These are phyloP conservation scores for Dictyostelium intermedium DNA, from an alignment of 78 protist genomes.

Conservation along the genomic window DNA sequence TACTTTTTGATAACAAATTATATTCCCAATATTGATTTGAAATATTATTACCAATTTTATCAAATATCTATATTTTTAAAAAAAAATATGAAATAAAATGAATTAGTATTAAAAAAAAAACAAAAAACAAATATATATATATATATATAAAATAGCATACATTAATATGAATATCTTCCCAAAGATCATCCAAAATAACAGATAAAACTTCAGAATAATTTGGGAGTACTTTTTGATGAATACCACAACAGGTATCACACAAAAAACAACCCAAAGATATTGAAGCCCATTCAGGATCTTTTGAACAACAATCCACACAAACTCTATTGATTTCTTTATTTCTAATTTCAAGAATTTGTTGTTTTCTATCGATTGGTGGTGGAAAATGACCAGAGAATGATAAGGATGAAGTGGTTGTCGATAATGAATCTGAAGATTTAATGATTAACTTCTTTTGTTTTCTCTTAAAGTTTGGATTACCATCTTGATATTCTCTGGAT, in stretches of 20 bases:
- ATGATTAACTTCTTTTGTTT: background rate
- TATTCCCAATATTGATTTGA: conserved; percentile 47
- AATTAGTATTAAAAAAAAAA: too few relatives aligned
- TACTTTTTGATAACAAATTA: background rate
- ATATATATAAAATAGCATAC: too few relatives aligned
- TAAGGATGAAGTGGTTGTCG: background rate
- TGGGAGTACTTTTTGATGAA: conserved; percentile 24
- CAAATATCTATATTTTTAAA: background rate
- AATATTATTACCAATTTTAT: background rate
- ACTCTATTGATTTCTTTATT: background rate
- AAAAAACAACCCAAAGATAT: conserved; percentile 43
- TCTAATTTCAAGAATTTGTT: conserved; percentile 36
- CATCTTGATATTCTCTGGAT: background rate
- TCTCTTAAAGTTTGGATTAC: background rate
- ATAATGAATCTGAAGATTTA: conserved; percentile 11
- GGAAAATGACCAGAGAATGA: background rate
- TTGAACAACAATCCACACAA: conserved; percentile 30
- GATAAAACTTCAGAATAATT: conserved; percentile 38
- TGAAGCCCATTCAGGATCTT: conserved; percentile 65
- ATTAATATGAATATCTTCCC: conserved; percentile 9
- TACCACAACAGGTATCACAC: conserved; percentile 42
- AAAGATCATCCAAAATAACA: conserved; percentile 28
- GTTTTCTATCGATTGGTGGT: background rate
- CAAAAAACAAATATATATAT: too few relatives aligned
- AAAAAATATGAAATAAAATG: too few relatives aligned